Conservation (phyloP, 116 monocot genomes). For the Zostera marina region DNA sequence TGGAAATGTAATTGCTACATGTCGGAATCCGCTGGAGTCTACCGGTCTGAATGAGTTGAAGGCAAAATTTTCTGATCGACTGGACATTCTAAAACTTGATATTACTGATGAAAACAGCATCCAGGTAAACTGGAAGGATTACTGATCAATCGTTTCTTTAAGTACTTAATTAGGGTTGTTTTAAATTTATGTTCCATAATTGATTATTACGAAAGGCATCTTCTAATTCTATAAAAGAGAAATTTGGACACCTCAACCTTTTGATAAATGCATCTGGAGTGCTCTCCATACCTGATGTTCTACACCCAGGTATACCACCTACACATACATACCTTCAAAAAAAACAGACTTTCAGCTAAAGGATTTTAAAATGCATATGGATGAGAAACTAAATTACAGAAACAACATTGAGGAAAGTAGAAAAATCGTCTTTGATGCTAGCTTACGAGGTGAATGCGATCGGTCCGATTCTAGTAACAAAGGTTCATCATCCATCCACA, state of each 20-base stretch:
- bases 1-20: conserved; percentile 68
- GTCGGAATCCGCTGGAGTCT: conserved; percentile 48
- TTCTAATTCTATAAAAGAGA: conserved; percentile 36
- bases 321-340: not conserved
- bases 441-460: conserved; percentile 86
- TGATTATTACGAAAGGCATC: no score
- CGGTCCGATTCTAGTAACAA: conserved; percentile 76
- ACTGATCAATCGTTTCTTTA: not conserved
- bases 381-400: conserved; percentile 29
- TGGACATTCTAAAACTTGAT: conserved; percentile 49
- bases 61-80: conserved; percentile 31
- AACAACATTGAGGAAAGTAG: conserved; percentile 67
- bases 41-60: conserved; percentile 48
- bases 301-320: conserved; percentile 33
- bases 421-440: conserved; percentile 80
- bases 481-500: conserved; percentile 6
- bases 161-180: not conserved
- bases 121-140: conserved; percentile 21
- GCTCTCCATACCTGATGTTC: conserved; percentile 64
- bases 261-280: conserved; percentile 87
- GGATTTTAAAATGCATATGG: not conserved
- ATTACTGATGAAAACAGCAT: conserved; percentile 75
- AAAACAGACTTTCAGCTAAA: not conserved
- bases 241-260: conserved; percentile 57
- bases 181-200: not conserved